These are phyloP conservation scores for Globisporangium radiosum DNA, from an alignment of 352 stramenopile species.

Conservation along the genomic window DNA sequence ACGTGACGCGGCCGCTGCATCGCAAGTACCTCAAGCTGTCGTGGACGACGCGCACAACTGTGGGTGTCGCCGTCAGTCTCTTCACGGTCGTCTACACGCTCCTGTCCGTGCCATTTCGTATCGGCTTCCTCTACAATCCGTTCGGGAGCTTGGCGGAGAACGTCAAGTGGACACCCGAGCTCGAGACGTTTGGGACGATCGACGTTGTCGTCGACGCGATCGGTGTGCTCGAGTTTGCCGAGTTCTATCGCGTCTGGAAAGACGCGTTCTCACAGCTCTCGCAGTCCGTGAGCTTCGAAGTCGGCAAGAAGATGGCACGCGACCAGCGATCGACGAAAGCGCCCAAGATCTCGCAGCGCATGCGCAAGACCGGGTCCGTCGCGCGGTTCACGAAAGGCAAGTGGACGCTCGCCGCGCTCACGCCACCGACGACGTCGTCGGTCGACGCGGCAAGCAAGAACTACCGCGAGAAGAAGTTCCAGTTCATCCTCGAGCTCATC, in stretches of 20 bases:
- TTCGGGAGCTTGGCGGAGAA: conserved; percentile 14
- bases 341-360: conserved; percentile 26
- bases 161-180: conserved; percentile 28
- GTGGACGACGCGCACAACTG: conserved; percentile 36
- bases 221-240: conserved; percentile 33
- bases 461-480: conserved; percentile 18
- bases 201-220: conserved; percentile 39
- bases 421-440: conserved; percentile 8
- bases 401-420: conserved; percentile 48
- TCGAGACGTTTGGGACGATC: conserved; percentile 31
- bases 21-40: conserved; percentile 28
- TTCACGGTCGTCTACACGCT: conserved; percentile 39
- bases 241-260: conserved; percentile 33
- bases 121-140: conserved; percentile 68
- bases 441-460: conserved; percentile 15
- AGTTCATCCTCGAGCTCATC: conserved; percentile 45
- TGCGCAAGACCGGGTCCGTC: conserved; percentile 16
- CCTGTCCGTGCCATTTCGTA: conserved; percentile 47
- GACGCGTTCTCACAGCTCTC: conserved; percentile 33
- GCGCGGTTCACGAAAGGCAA: conserved; percentile 18
- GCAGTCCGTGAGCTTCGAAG: conserved; percentile 30
- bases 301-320: conserved; percentile 41
- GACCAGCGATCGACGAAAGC: conserved; percentile 19
- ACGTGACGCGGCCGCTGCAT: conserved; percentile 21
- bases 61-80: conserved; percentile 20